phyloP scores from a whole-genome alignment of 805 yeast species.

The Metschnikowia picachoensis region DNA sequence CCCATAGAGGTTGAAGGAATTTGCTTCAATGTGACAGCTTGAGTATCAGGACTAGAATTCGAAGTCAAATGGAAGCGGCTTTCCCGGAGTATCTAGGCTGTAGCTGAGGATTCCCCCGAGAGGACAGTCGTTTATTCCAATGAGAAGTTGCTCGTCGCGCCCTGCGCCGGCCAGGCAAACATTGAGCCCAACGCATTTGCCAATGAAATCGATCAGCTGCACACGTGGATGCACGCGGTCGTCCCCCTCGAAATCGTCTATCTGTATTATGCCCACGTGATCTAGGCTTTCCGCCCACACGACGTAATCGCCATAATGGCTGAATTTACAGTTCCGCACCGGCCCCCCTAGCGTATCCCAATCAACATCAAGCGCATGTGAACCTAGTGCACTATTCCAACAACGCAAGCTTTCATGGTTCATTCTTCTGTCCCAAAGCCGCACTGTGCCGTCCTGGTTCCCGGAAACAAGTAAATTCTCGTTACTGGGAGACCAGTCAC shows the following conservation, averaged over 20 bases:
- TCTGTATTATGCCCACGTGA: slow-evolving; percentile 48
- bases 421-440: slow-evolving; percentile 49
- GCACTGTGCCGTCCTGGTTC: slow-evolving; percentile 56
- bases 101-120: slow-evolving; percentile 57
- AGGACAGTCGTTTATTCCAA: slow-evolving; percentile 53
- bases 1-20: too few species aligned
- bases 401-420: slow-evolving; percentile 23
- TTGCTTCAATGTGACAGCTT: too few species aligned
- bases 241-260: slow-evolving; percentile 25
- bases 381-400: slow-evolving; percentile 36
- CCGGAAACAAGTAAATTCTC: slow-evolving; percentile 50
- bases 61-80: slow-evolving; percentile 41
- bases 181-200: slow-evolving; percentile 55
- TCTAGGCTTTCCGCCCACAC: slow-evolving; percentile 53
- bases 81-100: slow-evolving; percentile 31
- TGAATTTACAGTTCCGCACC: slow-evolving; percentile 50
- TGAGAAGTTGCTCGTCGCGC: slow-evolving; percentile 44
- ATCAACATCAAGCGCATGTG: slow-evolving; percentile 16
- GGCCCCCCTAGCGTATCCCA: slow-evolving; percentile 39
- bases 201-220: slow-evolving; percentile 53
- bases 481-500: slow-evolving; percentile 50
- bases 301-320: slow-evolving; percentile 41
- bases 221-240: slow-evolving; percentile 19
- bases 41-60: slow-evolving; percentile 18
- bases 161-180: slow-evolving; percentile 42